phyloP scores from a whole-genome alignment of 2,329 filamentous ascomycete genomes.

The Trichoderma koningii region DNA sequence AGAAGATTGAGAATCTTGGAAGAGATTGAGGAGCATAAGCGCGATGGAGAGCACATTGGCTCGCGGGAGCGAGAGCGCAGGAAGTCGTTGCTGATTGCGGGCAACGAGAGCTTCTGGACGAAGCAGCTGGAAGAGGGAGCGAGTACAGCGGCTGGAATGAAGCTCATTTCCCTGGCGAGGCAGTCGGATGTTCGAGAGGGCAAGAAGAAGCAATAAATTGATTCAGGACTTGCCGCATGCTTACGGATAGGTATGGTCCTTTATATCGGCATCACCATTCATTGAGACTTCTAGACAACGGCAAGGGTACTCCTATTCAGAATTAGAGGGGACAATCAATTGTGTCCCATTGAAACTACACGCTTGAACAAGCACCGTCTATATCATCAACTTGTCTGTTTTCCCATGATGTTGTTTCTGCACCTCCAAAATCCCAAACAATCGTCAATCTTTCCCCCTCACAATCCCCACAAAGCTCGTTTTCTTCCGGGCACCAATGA shows the following conservation, averaged over 20 bases:
- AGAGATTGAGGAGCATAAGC: constrained; percentile 45
- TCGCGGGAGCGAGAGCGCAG: constrained; percentile 44
- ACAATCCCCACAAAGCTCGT: not conserved
- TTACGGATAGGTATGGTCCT: not conserved
- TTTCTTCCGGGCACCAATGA: not conserved
- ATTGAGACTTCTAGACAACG: not conserved
- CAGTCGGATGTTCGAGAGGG: constrained; percentile 8
- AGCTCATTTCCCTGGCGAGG: constrained; percentile 40
- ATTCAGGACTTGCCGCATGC: not conserved
- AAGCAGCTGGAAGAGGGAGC: constrained; percentile 45
- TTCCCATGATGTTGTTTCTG: too few relatives aligned
- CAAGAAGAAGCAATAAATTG: constrained; percentile 18
- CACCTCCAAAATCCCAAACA: not conserved
- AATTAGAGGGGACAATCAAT: too few relatives aligned
- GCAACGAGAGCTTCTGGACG: constrained; percentile 45
- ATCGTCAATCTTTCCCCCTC: not conserved
- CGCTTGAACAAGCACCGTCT: too few relatives aligned
- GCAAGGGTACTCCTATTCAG: too few relatives aligned
- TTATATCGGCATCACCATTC: not conserved
- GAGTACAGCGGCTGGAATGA: constrained; percentile 40
- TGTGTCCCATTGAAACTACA: too few relatives aligned
- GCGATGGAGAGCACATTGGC: constrained; percentile 38
- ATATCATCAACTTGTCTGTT: too few relatives aligned
- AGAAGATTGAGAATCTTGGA: constrained; percentile 43
- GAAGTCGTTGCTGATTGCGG: constrained; percentile 41